Conservation (phyloP, 1,284 basidiomycete genomes). For the Fomitiporia mediterranea region DNA sequence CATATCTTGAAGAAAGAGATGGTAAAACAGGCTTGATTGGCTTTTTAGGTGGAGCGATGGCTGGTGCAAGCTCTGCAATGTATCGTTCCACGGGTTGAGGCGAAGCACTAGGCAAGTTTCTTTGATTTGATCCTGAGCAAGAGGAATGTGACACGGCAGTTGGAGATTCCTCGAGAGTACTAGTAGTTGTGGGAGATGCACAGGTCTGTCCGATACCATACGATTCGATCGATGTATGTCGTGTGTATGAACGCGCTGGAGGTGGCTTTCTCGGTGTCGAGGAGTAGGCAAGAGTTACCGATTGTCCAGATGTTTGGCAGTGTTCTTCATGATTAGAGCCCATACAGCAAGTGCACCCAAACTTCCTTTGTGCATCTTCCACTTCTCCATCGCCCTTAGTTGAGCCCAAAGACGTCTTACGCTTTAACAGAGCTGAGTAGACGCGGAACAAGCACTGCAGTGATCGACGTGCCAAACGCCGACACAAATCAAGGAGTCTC, state of each 20-base stretch:
- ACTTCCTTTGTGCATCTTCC: background rate
- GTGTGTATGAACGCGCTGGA: background rate
- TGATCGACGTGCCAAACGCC: background rate
- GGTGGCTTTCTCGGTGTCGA: constrained; percentile 1
- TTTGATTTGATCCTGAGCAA: background rate
- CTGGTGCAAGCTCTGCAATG: background rate
- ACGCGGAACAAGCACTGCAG: background rate
- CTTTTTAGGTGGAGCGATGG: background rate
- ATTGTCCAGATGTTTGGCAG: background rate
- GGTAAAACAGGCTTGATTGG: background rate
- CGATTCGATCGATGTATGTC: background rate
- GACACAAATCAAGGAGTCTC: background rate
- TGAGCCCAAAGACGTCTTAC: background rate
- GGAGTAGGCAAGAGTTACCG: background rate
- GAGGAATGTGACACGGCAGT: background rate
- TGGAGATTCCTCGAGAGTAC: background rate
- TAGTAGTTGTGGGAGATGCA: background rate
- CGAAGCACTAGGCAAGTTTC: background rate
- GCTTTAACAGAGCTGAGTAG: background rate
- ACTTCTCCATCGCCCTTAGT: background rate
- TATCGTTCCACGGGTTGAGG: background rate
- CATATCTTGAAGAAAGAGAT: constrained; percentile 3
- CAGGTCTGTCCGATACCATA: background rate
- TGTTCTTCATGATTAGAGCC: background rate
- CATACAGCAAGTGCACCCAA: background rate